These are phyloP conservation scores for Phytopythium ostracodes DNA, from an alignment of 352 stramenopile species.

Conservation along the genomic window DNA sequence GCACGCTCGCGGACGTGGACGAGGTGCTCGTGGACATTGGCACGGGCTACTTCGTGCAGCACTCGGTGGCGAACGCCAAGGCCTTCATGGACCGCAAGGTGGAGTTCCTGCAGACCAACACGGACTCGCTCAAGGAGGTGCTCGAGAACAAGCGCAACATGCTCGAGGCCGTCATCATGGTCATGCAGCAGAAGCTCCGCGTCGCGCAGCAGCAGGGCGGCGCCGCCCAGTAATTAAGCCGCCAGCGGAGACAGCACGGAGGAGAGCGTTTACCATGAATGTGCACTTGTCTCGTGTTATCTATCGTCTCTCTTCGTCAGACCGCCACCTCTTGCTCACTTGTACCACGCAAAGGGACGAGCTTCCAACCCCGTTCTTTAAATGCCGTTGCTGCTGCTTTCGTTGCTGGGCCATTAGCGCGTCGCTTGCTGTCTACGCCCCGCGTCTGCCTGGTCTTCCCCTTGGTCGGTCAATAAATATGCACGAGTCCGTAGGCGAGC, in stretches of 20 bases:
- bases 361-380: neutral
- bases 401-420: no score
- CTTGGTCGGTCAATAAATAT: slow-evolving; percentile 81
- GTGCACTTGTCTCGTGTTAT: neutral
- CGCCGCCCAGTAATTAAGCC: slow-evolving; percentile 15
- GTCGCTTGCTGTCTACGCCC: no score
- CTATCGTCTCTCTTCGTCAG: neutral
- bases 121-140: slow-evolving; percentile 90
- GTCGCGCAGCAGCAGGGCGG: slow-evolving; percentile 21
- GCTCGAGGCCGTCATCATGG: slow-evolving; percentile 72
- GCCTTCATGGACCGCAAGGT: slow-evolving; percentile 92
- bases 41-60: slow-evolving; percentile 94
- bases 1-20: slow-evolving; percentile 80
- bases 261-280: neutral
- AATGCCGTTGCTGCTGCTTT: no score
- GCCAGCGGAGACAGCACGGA: neutral
- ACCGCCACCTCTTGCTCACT: neutral
- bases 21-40: slow-evolving; percentile 93
- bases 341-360: neutral
- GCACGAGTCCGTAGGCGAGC: slow-evolving; percentile 81
- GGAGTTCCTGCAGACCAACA: slow-evolving; percentile 91
- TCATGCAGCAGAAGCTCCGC: slow-evolving; percentile 85
- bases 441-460: neutral
- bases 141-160: slow-evolving; percentile 79
- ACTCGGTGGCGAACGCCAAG: slow-evolving; percentile 84